phyloP scores from a whole-genome alignment of 2,329 filamentous ascomycete species.

The Diaporthe sp. region DNA sequence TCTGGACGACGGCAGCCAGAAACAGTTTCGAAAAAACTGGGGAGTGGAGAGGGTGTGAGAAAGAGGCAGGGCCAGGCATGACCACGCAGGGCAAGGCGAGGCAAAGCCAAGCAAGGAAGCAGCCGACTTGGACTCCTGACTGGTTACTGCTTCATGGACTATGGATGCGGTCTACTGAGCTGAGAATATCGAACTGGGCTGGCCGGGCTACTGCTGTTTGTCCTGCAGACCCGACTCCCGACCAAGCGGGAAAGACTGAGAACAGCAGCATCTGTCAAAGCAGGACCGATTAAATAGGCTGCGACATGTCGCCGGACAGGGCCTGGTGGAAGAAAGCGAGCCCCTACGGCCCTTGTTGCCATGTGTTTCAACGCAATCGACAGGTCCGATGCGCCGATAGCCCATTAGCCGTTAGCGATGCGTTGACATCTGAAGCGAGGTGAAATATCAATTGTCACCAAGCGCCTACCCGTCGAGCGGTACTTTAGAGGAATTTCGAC shows the following conservation, averaged over 20 bases:
- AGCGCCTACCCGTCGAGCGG: not conserved
- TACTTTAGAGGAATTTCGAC: not conserved
- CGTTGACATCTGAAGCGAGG: conserved; percentile 8
- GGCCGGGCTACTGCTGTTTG: not conserved
- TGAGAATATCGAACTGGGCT: not conserved
- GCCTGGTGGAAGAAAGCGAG: conserved; percentile 1
- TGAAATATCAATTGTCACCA: conserved; percentile 18
- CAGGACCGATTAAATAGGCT: not conserved
- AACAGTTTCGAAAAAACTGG: conserved; percentile 24
- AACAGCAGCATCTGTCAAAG: not conserved
- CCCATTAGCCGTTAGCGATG: not conserved
- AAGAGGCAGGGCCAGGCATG: not conserved
- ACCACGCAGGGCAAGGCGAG: not conserved
- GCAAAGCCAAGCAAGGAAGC: conserved; percentile 12
- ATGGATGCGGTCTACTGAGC: not conserved
- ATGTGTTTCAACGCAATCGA: conserved; percentile 32
- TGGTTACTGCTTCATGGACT: not conserved
- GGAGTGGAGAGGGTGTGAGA: not conserved
- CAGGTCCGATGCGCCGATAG: conserved; percentile 11
- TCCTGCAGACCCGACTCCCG: conserved; percentile 13
- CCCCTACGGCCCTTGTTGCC: conserved; percentile 17
- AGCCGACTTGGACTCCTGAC: not conserved
- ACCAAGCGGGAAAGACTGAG: not conserved
- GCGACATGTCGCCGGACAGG: conserved; percentile 1
- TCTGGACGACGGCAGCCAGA: conserved; percentile 5